These are phyloP conservation scores for Xylariaceae sp. DNA, from an alignment of 2,329 filamentous ascomycete genomes.

Conservation along the genomic window DNA sequence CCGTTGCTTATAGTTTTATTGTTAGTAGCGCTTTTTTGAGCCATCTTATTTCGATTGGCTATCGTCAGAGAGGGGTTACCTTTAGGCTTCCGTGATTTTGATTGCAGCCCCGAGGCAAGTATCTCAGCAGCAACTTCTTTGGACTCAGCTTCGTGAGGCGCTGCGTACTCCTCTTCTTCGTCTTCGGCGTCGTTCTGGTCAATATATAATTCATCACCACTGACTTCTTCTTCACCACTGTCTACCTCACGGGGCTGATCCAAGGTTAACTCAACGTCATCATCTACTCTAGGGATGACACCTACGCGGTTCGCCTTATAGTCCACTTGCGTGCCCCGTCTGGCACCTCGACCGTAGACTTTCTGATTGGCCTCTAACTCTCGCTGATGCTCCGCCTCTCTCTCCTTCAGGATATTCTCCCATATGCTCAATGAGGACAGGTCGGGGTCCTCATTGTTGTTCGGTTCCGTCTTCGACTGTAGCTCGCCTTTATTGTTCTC, in stretches of 20 bases:
- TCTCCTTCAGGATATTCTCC: conserved; percentile 83
- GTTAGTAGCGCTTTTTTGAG: too few species aligned
- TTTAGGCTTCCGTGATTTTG: conserved; percentile 6
- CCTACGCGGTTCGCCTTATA: conserved; percentile 39
- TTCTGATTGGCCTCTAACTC: conserved; percentile 66
- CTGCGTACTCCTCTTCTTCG: conserved; percentile 22
- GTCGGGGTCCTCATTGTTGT: conserved; percentile 48
- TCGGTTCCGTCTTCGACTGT: conserved; percentile 57
- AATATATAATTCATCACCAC: conserved; percentile 27
- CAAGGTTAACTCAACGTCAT: conserved; percentile 21
- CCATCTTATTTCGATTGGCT: too few species aligned
- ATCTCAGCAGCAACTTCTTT: conserved; percentile 4
- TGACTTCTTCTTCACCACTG: conserved; percentile 22
- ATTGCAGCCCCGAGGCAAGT: conserved; percentile 2
- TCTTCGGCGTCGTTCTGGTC: conserved; percentile 24
- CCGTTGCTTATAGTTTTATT: too few species aligned
- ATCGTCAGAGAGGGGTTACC: conserved; percentile 17
- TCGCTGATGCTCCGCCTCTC: conserved; percentile 72
- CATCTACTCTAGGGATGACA: conserved; percentile 21
- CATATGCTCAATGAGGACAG: conserved; percentile 67
- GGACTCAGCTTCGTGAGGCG: too few species aligned
- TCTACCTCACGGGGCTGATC: conserved; percentile 22
- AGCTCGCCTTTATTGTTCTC: conserved; percentile 71
- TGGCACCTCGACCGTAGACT: conserved; percentile 79
- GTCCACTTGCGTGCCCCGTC: conserved; percentile 48